A percentile compares a stretch with the other conserved stretches of the same genome.
Evolutionary conservation across 441 rosid genomes (phyloP).

Genomic region (Erysimum pusillum): DNA sequence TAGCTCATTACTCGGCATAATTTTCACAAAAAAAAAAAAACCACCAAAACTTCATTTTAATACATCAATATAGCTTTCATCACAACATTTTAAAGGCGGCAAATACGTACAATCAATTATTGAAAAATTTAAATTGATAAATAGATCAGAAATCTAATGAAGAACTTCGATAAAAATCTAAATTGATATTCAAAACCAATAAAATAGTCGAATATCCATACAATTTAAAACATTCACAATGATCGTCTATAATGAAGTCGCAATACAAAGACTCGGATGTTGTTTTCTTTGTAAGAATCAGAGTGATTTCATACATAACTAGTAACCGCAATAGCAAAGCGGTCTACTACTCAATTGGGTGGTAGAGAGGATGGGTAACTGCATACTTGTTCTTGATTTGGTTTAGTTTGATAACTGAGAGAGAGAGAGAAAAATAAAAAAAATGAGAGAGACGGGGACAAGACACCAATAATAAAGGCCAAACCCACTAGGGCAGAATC

Average conservation of each 20-base stretch:
- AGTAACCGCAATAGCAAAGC: not conserved
- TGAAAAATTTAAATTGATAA: not conserved
- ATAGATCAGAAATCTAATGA: not conserved
- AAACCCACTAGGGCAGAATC: constrained; percentile 51
- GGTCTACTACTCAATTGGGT: constrained; percentile 9
- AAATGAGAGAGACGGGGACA: constrained; percentile 48
- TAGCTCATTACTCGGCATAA: not conserved
- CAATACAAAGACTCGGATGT: not conserved
- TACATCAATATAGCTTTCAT: not conserved
- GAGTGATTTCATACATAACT: not conserved
- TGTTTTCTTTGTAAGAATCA: not conserved
- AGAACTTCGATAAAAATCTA: not conserved
- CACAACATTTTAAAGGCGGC: not conserved
- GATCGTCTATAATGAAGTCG: not conserved
- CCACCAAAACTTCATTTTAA: not conserved
- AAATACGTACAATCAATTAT: not conserved
- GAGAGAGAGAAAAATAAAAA: not conserved
- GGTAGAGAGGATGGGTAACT: constrained; percentile 11
- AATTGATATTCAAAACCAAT: not conserved
- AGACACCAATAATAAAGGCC: constrained; percentile 55
- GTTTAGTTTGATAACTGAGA: constrained; percentile 5
- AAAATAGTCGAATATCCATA: not conserved
- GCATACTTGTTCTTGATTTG: constrained; percentile 17
- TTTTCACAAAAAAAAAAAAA: not conserved
- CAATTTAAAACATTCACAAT: not conserved